Percentiles rank a stretch among this genome's conserved stretches.
phyloP scores from a whole-genome alignment of 169 alveolate genomes.

The Miamiensis avidus region DNA sequence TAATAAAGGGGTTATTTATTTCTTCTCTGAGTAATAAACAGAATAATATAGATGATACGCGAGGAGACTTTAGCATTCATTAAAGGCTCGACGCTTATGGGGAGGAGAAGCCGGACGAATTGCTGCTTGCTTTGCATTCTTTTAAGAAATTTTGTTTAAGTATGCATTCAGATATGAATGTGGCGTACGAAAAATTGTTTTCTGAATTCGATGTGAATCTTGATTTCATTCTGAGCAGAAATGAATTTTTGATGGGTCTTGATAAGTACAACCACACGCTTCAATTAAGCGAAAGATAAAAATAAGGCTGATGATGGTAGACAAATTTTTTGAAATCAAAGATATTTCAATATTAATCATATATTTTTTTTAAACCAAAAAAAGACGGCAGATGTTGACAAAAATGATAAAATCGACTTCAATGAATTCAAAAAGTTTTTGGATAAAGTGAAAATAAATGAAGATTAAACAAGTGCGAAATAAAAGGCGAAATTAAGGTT shows the following conservation, averaged over 20 bases:
- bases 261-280: neutral
- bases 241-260: neutral
- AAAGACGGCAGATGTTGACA: neutral
- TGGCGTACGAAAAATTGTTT: neutral
- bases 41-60: neutral
- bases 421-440: neutral
- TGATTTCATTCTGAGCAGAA: neutral
- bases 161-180: neutral
- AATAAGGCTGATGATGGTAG: neutral
- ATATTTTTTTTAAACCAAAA: no score
- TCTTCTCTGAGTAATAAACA: no score
- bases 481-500: no score
- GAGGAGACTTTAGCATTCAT: neutral
- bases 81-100: neutral
- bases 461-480: no score
- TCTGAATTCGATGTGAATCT: neutral
- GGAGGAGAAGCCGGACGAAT: neutral
- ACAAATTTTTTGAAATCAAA: no score
- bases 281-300: neutral
- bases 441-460: neutral
- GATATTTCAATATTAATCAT: no score
- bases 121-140: neutral
- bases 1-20: no score
- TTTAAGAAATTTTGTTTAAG: neutral
- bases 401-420: neutral